Conservation (phyloP, 495 filamentous ascomycete species). For the Penicillium paxilli region DNA sequence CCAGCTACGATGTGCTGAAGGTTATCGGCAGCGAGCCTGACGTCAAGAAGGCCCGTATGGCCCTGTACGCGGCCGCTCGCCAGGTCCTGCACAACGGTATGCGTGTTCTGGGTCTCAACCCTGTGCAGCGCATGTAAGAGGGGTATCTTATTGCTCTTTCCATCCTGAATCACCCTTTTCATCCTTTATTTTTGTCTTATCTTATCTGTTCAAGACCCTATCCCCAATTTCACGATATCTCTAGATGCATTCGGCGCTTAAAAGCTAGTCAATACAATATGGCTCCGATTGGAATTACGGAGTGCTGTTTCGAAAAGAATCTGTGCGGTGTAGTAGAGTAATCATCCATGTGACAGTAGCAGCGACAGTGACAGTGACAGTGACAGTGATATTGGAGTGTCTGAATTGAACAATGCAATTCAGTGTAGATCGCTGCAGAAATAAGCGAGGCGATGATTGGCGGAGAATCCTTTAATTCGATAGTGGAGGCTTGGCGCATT, state of each 20-base stretch:
- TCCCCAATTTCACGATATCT: neutral
- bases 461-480: neutral
- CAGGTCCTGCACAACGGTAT: slow-evolving; percentile 83
- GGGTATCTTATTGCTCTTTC: neutral
- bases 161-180: neutral
- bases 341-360: neutral
- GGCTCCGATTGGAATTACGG: too few relatives aligned
- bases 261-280: neutral
- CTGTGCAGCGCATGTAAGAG: slow-evolving; percentile 60
- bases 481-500: slow-evolving; percentile 1
- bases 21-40: slow-evolving; percentile 73
- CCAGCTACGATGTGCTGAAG: slow-evolving; percentile 77
- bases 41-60: slow-evolving; percentile 75
- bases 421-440: neutral
- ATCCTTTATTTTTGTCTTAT: neutral
- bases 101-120: slow-evolving; percentile 75
- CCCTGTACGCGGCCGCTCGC: slow-evolving; percentile 76
- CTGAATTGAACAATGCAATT: neutral
- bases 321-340: too few relatives aligned
- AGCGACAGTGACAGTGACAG: neutral
- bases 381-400: too few relatives aligned
- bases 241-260: slow-evolving; percentile 1
- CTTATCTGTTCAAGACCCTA: neutral
- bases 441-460: neutral
- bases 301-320: too few relatives aligned